Percentiles rank a stretch among this genome's conserved stretches.
Evolutionary conservation across 2,329 filamentous ascomycete species (phyloP).

Genomic region (Cladosporium sp.): DNA sequence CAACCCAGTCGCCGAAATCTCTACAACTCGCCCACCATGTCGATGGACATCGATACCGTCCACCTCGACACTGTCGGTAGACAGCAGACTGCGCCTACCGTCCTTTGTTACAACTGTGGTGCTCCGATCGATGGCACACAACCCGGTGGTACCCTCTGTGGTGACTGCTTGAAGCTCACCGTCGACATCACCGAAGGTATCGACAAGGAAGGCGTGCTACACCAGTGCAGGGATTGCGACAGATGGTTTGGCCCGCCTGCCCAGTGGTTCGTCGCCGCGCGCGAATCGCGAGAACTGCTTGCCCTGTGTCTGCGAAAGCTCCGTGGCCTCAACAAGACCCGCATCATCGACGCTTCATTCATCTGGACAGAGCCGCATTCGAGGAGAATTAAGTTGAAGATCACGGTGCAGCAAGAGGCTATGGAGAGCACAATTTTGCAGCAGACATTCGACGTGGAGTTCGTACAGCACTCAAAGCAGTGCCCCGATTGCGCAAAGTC

Average conservation of each 20-base stretch:
- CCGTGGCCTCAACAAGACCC: conserved; percentile 80
- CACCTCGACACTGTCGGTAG: conserved; percentile 26
- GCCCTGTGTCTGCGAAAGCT: conserved; percentile 89
- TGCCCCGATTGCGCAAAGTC: conserved; percentile 94
- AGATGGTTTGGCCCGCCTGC: conserved; percentile 85
- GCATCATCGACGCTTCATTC: conserved; percentile 93
- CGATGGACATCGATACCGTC: conserved; percentile 40
- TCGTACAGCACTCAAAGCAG: conserved; percentile 86
- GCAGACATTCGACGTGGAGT: conserved; percentile 93
- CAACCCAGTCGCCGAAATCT: not conserved
- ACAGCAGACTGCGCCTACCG: conserved; percentile 53
- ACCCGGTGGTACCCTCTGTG: conserved; percentile 83
- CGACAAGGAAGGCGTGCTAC: conserved; percentile 83
- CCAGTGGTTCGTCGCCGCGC: conserved; percentile 81
- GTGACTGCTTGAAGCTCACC: conserved; percentile 92
- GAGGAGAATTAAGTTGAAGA: conserved; percentile 85
- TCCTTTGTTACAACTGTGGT: conserved; percentile 97
- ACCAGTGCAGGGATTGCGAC: conserved; percentile 93
- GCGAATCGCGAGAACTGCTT: conserved; percentile 88
- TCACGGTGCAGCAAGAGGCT: conserved; percentile 80
- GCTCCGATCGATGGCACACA: conserved; percentile 91
- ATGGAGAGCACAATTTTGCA: conserved; percentile 72
- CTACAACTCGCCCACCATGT: conserved; percentile 30
- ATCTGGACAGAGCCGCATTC: conserved; percentile 99
- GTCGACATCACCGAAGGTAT: conserved; percentile 91